These are phyloP conservation scores for Salmacisia buchloeana DNA, from an alignment of 1,284 basidiomycete genomes.

Conservation along the genomic window DNA sequence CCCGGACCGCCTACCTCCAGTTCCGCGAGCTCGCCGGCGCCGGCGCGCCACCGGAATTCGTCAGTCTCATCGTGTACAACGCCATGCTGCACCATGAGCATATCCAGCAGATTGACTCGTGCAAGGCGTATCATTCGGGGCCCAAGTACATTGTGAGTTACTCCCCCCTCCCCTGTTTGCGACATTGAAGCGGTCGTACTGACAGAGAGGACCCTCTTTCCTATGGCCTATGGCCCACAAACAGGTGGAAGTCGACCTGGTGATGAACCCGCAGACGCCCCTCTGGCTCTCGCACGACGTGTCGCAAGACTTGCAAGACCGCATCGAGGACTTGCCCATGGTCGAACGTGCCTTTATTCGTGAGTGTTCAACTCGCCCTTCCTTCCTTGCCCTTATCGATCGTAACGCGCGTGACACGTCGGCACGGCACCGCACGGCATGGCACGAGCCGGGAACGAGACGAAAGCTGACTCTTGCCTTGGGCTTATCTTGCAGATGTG, in stretches of 20 bases:
- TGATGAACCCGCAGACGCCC: constrained; percentile 82
- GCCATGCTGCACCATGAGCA: constrained; percentile 61
- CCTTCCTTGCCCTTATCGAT: neutral
- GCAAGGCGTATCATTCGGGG: constrained; percentile 49
- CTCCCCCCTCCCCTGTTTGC: neutral
- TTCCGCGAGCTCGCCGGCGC: constrained; percentile 85
- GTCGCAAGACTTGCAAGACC: constrained; percentile 85
- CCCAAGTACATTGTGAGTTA: constrained; percentile 65
- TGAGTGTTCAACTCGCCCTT: neutral
- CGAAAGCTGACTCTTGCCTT: neutral
- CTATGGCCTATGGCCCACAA: neutral
- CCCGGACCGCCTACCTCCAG: constrained; percentile 54
- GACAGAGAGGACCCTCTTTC: neutral
- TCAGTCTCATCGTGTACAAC: constrained; percentile 88
- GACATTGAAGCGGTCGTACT: neutral
- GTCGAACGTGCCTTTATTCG: constrained; percentile 59
- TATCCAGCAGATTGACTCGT: constrained; percentile 78
- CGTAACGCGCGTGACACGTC: too few relatives aligned
- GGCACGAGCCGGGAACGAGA: neutral
- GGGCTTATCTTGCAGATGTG: constrained; percentile 12
- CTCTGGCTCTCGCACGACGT: constrained; percentile 88
- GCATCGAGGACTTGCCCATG: constrained; percentile 82
- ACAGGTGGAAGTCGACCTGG: constrained; percentile 82
- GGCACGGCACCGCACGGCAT: neutral
- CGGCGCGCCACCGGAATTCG: constrained; percentile 81